phyloP scores from a whole-genome alignment of 257 asterid species.

The Penstemon eatonii region DNA sequence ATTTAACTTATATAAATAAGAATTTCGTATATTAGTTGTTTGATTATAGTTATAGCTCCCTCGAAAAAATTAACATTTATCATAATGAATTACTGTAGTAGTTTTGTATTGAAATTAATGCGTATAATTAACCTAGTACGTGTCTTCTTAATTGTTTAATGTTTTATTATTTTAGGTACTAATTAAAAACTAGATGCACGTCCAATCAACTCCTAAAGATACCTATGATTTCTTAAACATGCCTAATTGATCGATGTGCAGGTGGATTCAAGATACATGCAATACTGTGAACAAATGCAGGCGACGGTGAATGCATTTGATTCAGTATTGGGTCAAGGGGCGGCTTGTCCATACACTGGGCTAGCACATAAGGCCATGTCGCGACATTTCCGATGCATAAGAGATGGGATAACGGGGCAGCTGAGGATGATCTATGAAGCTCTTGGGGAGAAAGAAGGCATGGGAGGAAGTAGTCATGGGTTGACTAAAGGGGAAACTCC shows the following conservation, averaged over 20 bases:
- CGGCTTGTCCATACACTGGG: constrained; percentile 61
- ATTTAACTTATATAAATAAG: too few relatives aligned
- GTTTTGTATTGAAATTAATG: too few relatives aligned
- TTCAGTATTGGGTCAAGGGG: constrained; percentile 55
- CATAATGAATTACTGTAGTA: too few relatives aligned
- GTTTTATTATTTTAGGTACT: too few relatives aligned
- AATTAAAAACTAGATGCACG: too few relatives aligned
- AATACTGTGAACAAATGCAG: constrained; percentile 78
- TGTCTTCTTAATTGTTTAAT: too few relatives aligned
- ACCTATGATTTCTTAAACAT: too few relatives aligned
- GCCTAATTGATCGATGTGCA: constrained; percentile 9
- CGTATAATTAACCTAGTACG: too few relatives aligned
- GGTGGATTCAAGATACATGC: constrained; percentile 69
- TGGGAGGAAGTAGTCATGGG: constrained; percentile 24
- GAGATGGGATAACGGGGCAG: constrained; percentile 61
- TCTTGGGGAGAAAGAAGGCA: constrained; percentile 67
- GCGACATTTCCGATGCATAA: constrained; percentile 69
- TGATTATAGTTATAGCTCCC: too few relatives aligned
- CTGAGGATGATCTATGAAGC: constrained; percentile 53
- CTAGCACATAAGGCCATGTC: constrained; percentile 85
- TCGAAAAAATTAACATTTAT: too few relatives aligned
- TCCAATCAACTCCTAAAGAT: too few relatives aligned
- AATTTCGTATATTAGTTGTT: too few relatives aligned
- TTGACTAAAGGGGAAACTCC: constrained; percentile 85
- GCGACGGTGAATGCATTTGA: constrained; percentile 66